Percentiles rank a stretch among this genome's conserved stretches.
These are phyloP conservation scores for Xerocomus brunneocitrinus DNA, from an alignment of 768 basidiomycete species.

Conservation along the genomic window DNA sequence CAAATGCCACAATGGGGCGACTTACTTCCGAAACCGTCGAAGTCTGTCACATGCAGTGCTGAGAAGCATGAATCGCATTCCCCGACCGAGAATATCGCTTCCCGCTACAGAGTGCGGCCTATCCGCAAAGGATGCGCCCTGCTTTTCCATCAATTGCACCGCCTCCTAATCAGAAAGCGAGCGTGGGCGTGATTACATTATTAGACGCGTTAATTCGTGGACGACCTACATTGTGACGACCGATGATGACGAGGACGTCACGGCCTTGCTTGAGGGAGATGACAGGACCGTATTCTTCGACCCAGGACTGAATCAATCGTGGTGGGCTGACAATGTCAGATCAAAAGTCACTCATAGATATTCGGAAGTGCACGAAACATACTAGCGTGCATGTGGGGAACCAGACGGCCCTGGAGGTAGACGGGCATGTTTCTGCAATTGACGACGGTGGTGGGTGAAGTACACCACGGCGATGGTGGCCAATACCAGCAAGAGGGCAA, in stretches of 20 bases:
- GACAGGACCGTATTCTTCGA: constrained; percentile 25
- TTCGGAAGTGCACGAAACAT: not conserved
- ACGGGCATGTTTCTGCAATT: constrained; percentile 12
- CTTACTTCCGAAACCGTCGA: constrained; percentile 52
- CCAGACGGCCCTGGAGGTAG: constrained; percentile 17
- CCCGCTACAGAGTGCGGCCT: constrained; percentile 34
- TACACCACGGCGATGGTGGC: not conserved
- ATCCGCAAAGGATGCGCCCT: constrained; percentile 44
- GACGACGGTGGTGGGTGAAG: constrained; percentile 3
- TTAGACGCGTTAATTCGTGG: not conserved
- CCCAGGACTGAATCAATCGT: constrained; percentile 20
- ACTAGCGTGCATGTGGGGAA: constrained; percentile 20
- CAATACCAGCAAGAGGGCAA: not conserved
- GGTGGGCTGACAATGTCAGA: constrained; percentile 8
- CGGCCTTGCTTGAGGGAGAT: constrained; percentile 22
- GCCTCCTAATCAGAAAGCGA: constrained; percentile 28
- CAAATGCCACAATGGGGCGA: not conserved
- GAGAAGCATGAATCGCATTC: constrained; percentile 52
- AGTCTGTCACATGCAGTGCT: constrained; percentile 53
- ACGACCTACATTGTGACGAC: constrained; percentile 16
- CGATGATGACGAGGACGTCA: constrained; percentile 25
- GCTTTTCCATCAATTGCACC: constrained; percentile 56
- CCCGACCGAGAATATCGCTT: constrained; percentile 53
- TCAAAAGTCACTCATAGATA: not conserved
- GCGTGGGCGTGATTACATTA: not conserved